Conservation (phyloP, 2,329 filamentous ascomycete species). For the Byssothecium circinans region DNA sequence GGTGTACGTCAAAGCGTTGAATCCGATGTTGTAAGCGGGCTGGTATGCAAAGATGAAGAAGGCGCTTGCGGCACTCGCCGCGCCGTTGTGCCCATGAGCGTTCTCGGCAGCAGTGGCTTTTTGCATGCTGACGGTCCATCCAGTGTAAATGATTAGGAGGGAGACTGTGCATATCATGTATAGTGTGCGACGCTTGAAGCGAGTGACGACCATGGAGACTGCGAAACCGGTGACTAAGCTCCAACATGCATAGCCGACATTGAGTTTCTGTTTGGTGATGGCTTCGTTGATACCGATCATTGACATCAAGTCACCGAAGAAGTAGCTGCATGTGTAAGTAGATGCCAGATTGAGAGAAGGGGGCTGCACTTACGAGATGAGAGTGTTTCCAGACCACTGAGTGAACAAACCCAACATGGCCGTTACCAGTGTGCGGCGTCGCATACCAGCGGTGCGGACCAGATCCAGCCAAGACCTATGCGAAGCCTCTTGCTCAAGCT, state of each 20-base stretch:
- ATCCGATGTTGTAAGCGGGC: conserved; percentile 59
- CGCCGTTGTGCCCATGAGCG: conserved; percentile 22
- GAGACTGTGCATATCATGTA: conserved; percentile 49
- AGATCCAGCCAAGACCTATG: conserved; percentile 61
- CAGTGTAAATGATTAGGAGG: conserved; percentile 29
- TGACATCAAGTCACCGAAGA: conserved; percentile 62
- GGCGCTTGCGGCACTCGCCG: conserved; percentile 49
- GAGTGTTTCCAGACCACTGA: conserved; percentile 65
- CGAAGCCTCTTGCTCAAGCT: conserved; percentile 54
- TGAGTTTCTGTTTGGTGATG: conserved; percentile 40
- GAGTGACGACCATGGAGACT: conserved; percentile 57
- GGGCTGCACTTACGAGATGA: conserved; percentile 47
- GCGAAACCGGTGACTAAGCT: conserved; percentile 57
- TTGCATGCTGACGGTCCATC: conserved; percentile 51
- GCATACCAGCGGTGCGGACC: conserved; percentile 61
- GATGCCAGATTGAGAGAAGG: not conserved
- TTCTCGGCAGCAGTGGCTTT: conserved; percentile 41
- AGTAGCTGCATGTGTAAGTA: conserved; percentile 47
- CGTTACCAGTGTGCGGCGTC: conserved; percentile 62
- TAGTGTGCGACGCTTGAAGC: conserved; percentile 56
- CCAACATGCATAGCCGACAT: conserved; percentile 61
- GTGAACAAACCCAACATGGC: conserved; percentile 65
- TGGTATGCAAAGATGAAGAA: conserved; percentile 54
- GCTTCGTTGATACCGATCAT: conserved; percentile 59
- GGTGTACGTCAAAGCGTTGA: conserved; percentile 64